Evolutionary conservation across 305 asterid genomes (phyloP), one percentile per base, ranked within the genome.

Genomic region (Fraxinus floribunda): DNA sequence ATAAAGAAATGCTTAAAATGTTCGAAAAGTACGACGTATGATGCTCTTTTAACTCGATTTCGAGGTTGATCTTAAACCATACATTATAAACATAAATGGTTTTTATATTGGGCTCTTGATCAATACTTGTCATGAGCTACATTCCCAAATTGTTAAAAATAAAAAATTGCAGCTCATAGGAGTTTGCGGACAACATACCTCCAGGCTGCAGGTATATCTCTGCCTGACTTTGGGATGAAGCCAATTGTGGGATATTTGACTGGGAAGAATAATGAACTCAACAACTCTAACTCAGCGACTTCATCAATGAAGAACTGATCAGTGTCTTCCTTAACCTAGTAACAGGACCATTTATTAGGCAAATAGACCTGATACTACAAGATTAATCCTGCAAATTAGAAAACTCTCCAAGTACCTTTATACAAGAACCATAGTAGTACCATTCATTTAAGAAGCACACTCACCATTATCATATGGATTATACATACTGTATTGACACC

Each of bases 211-310:
- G 98, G 97, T 81, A 94, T 89, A 85, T 93, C 97, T 86, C 92
- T 83, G 81, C 97, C 96, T 80, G 85, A 86, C 82, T 90, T 94
- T 66, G 97, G 94, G 74, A 87, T 52, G 22, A 98, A 32, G 97
- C 98, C 91, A 93, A 89, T 70, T 93, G 92, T 66, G 98, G 98
- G 80, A 91, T 88, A 85, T 91, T 88, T 79, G 96, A 92, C 83
- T 92, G 95, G 98, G 89, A 93, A 90, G 89, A 94, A 94, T 32
- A 88, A 90, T 30, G 98, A 89, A 86, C 98, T 94, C 82, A 80
- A 91, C 76, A 94, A 87, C 92, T 94, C 97, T 97, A 93, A 93
- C 90, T 94, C 93, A 77, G 97, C 98, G 78, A 94, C 92, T 90
- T 94, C 98, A 85, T 94, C 98, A 52, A 93, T 90, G 87, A 94